Conservation (phyloP, 2,329 filamentous ascomycete genomes). For the Sphaerulina populicola region DNA sequence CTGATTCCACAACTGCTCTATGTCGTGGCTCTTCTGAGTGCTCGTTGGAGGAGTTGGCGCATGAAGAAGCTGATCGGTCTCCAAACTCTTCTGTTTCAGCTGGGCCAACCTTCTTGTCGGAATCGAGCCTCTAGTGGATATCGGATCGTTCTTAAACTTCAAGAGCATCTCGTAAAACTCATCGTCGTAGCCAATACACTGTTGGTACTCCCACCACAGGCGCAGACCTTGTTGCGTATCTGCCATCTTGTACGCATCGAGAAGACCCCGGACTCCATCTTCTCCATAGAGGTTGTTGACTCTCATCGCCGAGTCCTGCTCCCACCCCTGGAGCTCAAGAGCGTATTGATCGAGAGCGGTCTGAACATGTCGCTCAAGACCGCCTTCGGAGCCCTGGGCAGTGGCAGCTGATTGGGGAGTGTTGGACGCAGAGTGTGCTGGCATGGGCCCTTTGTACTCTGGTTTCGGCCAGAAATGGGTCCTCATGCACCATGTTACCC, state of each 20-base stretch:
- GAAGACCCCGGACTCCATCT: constrained; percentile 29
- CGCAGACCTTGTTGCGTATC: constrained; percentile 37
- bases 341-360: constrained; percentile 33
- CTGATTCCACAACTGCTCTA: too few relatives aligned
- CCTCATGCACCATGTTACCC: constrained; percentile 37
- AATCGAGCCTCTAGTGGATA: neutral
- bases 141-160: constrained; percentile 9
- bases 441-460: constrained; percentile 34
- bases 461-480: constrained; percentile 39
- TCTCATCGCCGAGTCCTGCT: constrained; percentile 34
- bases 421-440: constrained; percentile 16
- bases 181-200: constrained; percentile 37
- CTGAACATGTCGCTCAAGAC: constrained; percentile 25
- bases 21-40: too few relatives aligned
- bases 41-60: too few relatives aligned
- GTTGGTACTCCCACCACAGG: constrained; percentile 43
- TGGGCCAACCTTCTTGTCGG: too few relatives aligned
- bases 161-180: constrained; percentile 39
- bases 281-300: constrained; percentile 29
- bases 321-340: constrained; percentile 34
- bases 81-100: too few relatives aligned
- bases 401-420: constrained; percentile 10
- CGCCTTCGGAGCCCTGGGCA: neutral
- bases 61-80: too few relatives aligned
- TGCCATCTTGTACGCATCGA: constrained; percentile 36